Evolutionary conservation across 2,329 filamentous ascomycete genomes (phyloP).

Genomic region (Diaporthe ampelina): DNA sequence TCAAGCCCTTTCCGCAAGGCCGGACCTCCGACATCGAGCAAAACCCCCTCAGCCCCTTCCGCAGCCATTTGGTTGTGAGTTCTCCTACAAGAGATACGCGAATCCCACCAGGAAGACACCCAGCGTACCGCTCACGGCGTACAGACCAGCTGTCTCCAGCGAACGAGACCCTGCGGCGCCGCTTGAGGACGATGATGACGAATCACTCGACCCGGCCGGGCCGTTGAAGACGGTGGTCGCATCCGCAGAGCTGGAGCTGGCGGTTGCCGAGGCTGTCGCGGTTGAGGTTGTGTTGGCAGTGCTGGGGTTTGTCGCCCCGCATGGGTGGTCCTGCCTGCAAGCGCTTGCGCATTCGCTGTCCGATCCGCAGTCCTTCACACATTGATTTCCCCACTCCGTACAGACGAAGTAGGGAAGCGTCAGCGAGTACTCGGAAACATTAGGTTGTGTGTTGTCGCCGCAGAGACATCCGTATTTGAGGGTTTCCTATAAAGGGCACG

Average conservation of each 20-base stretch:
- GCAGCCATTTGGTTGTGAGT: neutral
- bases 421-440: slow-evolving; percentile 81
- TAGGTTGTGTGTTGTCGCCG: slow-evolving; percentile 74
- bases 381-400: slow-evolving; percentile 78
- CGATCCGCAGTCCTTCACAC: slow-evolving; percentile 69
- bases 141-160: slow-evolving; percentile 38
- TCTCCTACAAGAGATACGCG: slow-evolving; percentile 38
- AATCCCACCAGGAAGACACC: slow-evolving; percentile 40
- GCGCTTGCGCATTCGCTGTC: slow-evolving; percentile 70
- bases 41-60: neutral
- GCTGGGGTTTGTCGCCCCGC: slow-evolving; percentile 77
- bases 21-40: slow-evolving; percentile 20
- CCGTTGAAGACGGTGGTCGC: slow-evolving; percentile 56
- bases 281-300: slow-evolving; percentile 65
- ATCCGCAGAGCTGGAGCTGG: slow-evolving; percentile 47
- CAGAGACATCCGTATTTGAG: slow-evolving; percentile 82
- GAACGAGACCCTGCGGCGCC: slow-evolving; percentile 14
- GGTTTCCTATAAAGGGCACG: slow-evolving; percentile 57
- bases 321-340: slow-evolving; percentile 78
- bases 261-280: slow-evolving; percentile 4
- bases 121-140: slow-evolving; percentile 36
- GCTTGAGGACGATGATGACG: slow-evolving; percentile 31
- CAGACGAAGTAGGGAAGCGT: slow-evolving; percentile 85
- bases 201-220: slow-evolving; percentile 41
- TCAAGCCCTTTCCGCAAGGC: neutral